A percentile compares a stretch with the other conserved stretches of the same genome.
Evolutionary conservation across 2,329 filamentous ascomycete genomes (phyloP).

Genomic region (Diplocarpon rosae): DNA sequence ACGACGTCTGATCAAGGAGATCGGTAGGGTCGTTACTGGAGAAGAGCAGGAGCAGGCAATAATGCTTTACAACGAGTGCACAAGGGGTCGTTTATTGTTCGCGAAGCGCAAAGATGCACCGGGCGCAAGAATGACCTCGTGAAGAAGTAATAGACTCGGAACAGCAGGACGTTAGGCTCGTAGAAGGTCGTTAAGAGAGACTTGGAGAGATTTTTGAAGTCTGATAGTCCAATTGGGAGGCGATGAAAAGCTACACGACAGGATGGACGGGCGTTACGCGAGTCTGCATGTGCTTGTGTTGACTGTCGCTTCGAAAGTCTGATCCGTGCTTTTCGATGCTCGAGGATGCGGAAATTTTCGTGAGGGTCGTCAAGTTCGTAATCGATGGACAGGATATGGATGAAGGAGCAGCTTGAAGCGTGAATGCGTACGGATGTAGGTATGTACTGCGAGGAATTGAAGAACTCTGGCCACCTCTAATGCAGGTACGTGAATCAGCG

Average conservation of each 20-base stretch:
- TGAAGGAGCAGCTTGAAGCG: too few species aligned
- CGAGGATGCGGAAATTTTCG: conserved; percentile 21
- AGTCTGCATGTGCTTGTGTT: conserved; percentile 29
- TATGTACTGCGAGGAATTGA: conserved; percentile 18
- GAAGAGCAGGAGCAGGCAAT: conserved; percentile 8
- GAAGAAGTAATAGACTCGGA: conserved; percentile 21
- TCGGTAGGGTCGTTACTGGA: conserved; percentile 9
- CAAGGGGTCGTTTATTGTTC: conserved; percentile 20
- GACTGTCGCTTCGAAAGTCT: conserved; percentile 21
- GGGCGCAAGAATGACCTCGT: conserved; percentile 18
- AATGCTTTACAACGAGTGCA: conserved; percentile 20
- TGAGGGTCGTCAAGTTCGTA: conserved; percentile 22
- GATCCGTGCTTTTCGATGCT: conserved; percentile 21
- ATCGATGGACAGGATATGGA: too few species aligned
- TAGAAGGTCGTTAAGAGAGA: conserved; percentile 33
- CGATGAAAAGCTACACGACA: conserved; percentile 27
- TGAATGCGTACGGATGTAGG: conserved; percentile 9
- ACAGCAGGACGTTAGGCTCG: conserved; percentile 31
- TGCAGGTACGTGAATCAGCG: conserved; percentile 28
- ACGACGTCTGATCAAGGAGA: conserved; percentile 15
- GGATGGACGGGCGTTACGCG: conserved; percentile 25
- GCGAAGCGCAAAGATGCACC: conserved; percentile 21
- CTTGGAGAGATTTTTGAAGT: conserved; percentile 24
- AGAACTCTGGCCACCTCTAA: conserved; percentile 26
- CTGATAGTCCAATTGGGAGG: conserved; percentile 27